These are phyloP conservation scores for Ormosia semicastrata DNA, from an alignment of 306 rosid genomes.

Conservation along the genomic window DNA sequence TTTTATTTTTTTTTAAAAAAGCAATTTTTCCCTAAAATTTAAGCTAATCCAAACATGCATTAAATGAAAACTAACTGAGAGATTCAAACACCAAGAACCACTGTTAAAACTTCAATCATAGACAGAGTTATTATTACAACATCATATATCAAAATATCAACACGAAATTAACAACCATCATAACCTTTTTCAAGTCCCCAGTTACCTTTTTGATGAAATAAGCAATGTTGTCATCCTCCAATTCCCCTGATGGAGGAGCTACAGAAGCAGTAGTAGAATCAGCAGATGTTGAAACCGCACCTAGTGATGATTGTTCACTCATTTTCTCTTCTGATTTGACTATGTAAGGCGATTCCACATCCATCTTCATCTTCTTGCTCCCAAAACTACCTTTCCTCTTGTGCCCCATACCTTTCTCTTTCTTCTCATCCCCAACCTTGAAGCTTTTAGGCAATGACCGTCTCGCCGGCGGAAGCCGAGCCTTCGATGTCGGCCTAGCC, in stretches of 20 bases:
- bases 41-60: neutral
- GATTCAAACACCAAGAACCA: neutral
- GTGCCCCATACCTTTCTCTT: constrained; percentile 40
- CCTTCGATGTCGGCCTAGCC: constrained; percentile 72
- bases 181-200: neutral
- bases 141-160: neutral
- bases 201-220: constrained; percentile 89
- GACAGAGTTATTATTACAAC: neutral
- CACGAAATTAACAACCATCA: neutral
- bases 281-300: constrained; percentile 27
- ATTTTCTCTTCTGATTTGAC: constrained; percentile 36
- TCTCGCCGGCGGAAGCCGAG: constrained; percentile 71
- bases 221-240: constrained; percentile 62
- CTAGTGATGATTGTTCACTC: constrained; percentile 14
- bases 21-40: neutral
- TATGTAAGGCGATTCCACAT: constrained; percentile 71
- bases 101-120: neutral
- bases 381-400: constrained; percentile 57
- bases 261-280: constrained; percentile 31
- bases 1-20: too few species aligned
- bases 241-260: constrained; percentile 35
- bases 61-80: neutral
- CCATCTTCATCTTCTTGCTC: constrained; percentile 52
- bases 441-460: constrained; percentile 66
- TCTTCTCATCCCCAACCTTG: constrained; percentile 47